Evolutionary conservation across 2,329 filamentous ascomycete genomes (phyloP).

Genomic region (Stagonosporopsis cucurbitacearum): DNA sequence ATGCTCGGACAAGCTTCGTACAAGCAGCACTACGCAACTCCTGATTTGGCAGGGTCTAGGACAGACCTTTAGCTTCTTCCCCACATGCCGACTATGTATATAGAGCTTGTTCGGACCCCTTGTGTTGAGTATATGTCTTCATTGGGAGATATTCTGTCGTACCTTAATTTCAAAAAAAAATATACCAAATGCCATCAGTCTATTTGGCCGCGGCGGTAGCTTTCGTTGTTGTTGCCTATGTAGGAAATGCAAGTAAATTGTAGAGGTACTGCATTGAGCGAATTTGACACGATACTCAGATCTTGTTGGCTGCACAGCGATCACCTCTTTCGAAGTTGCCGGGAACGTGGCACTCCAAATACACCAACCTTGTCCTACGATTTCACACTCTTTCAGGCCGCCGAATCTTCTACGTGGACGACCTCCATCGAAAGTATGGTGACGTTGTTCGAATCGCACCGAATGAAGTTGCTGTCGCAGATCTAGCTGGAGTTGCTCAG

Average conservation of each 20-base stretch:
- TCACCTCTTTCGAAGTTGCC: slow-evolving; percentile 28
- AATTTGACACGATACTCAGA: not conserved
- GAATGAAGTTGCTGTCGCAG: slow-evolving; percentile 31
- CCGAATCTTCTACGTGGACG: slow-evolving; percentile 49
- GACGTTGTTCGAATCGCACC: slow-evolving; percentile 37
- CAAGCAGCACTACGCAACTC: not conserved
- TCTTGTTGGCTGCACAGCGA: not conserved
- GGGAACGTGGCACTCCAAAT: slow-evolving; percentile 40
- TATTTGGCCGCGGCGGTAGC: not conserved
- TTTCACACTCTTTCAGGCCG: slow-evolving; percentile 45
- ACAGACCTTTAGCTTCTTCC: not conserved
- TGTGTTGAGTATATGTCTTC: not conserved
- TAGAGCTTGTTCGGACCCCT: not conserved
- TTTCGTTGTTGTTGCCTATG: not conserved
- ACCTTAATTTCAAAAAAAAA: no score
- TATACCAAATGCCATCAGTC: not conserved
- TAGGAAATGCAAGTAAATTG: not conserved
- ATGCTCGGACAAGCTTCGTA: not conserved
- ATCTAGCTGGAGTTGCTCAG: slow-evolving; percentile 28
- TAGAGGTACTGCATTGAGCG: not conserved
- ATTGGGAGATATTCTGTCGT: not conserved
- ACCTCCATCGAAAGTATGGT: slow-evolving; percentile 43
- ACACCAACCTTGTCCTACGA: slow-evolving; percentile 44
- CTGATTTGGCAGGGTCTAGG: not conserved
- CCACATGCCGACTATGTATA: slow-evolving; percentile 5